Evolutionary conservation across 2,329 filamentous ascomycete species (phyloP).

Genomic region (Ceratocystis diversiconidia): DNA sequence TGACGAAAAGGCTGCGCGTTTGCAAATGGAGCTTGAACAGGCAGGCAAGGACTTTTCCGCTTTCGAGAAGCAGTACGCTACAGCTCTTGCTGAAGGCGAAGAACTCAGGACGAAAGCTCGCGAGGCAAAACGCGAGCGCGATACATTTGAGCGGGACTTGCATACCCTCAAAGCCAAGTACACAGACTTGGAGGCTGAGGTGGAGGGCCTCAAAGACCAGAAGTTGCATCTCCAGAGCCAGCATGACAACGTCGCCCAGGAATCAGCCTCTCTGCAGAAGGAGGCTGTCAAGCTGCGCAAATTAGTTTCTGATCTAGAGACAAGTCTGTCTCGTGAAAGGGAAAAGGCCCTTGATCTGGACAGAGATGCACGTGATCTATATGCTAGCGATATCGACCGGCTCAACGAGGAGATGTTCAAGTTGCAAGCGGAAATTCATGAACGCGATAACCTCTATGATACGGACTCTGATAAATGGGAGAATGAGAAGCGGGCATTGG

Average conservation of each 20-base stretch:
- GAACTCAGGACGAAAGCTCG: constrained; percentile 33
- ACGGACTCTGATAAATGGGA: constrained; percentile 63
- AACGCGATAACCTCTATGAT: constrained; percentile 56
- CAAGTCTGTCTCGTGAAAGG: constrained; percentile 38
- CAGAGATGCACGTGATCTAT: constrained; percentile 38
- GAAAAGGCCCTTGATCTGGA: constrained; percentile 46
- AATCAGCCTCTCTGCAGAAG: constrained; percentile 52
- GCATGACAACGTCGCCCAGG: constrained; percentile 50
- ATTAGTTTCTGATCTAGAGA: constrained; percentile 34
- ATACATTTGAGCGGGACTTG: constrained; percentile 28
- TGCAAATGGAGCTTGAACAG: constrained; percentile 52
- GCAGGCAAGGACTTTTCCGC: constrained; percentile 34
- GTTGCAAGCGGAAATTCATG: constrained; percentile 49
- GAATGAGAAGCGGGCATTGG: constrained; percentile 47
- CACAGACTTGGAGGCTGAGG: constrained; percentile 36
- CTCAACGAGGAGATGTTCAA: constrained; percentile 46
- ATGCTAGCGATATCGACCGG: constrained; percentile 34
- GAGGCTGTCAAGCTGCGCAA: constrained; percentile 42
- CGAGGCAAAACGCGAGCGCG: constrained; percentile 31
- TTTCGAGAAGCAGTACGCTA: constrained; percentile 38
- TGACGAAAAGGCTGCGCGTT: constrained; percentile 51
- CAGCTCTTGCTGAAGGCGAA: constrained; percentile 34
- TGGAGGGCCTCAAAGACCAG: constrained; percentile 46
- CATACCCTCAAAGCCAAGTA: constrained; percentile 32
- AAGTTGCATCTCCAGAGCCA: constrained; percentile 56